phyloP scores from a whole-genome alignment of 768 basidiomycete species.

The Saitozyma podzolica region DNA sequence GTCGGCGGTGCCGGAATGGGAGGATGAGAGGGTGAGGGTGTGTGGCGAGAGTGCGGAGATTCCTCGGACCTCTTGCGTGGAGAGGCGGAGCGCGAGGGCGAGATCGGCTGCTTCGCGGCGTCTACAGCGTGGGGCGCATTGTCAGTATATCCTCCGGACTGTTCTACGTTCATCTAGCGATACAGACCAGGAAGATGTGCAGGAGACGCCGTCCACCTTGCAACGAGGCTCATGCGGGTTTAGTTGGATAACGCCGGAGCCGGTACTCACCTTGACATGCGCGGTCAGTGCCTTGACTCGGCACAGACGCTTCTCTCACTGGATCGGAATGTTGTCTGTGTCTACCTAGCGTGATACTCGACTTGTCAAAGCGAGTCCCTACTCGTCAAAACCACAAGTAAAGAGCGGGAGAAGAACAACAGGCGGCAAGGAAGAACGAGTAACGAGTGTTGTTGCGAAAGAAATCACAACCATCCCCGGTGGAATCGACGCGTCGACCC shows the following conservation, averaged over 20 bases:
- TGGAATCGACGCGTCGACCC: no score
- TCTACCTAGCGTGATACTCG: no score
- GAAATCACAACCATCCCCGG: neutral
- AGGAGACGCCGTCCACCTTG: no score
- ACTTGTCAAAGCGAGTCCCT: no score
- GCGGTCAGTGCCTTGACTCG: no score
- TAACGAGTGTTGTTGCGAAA: neutral
- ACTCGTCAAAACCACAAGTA: no score
- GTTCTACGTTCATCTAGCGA: neutral
- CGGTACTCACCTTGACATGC: neutral
- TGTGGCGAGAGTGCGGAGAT: conserved; percentile 8
- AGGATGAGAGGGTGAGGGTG: conserved; percentile 5
- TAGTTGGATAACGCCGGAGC: neutral
- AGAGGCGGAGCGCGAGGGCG: conserved; percentile 35
- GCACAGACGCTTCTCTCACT: no score
- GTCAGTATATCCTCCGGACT: neutral
- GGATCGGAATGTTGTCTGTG: no score
- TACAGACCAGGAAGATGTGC: neutral
- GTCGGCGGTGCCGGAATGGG: conserved; percentile 22
- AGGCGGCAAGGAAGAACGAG: neutral
- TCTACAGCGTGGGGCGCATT: conserved; percentile 14
- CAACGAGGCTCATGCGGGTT: no score
- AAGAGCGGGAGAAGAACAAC: no score
- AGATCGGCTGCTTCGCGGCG: conserved; percentile 46
- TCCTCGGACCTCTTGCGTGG: conserved; percentile 31